phyloP scores from a whole-genome alignment of 345 rosid species.

The Raphanus raphanistrum region DNA sequence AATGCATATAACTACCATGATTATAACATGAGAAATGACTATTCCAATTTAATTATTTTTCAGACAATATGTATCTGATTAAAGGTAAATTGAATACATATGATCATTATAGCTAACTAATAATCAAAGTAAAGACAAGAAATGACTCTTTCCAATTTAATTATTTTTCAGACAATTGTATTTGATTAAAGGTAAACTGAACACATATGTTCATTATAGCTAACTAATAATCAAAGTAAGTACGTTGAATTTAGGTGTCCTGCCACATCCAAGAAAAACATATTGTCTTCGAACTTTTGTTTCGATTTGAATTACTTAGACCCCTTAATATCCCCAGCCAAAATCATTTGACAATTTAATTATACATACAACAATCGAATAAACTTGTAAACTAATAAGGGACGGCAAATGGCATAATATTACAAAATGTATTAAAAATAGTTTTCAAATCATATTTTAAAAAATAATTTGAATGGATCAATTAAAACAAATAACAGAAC shows the following conservation, averaged over 20 bases:
- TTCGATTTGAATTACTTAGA: background rate
- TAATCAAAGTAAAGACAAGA: background rate
- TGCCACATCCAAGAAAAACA: conserved; percentile 21
- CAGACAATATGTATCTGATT: conserved; percentile 15
- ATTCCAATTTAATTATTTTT: background rate
- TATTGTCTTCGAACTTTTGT: background rate
- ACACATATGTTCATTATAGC: conserved; percentile 10
- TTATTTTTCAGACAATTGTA: too few species aligned
- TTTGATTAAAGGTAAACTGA: conserved; percentile 8
- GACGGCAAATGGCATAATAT: too few species aligned
- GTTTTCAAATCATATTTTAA: too few species aligned
- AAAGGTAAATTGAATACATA: conserved; percentile 11
- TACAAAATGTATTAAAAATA: too few species aligned
- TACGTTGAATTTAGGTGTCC: conserved; percentile 31
- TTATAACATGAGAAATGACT: conserved; percentile 25
- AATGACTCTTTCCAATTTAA: too few species aligned
- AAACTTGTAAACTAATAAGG: too few species aligned
- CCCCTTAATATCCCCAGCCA: background rate
- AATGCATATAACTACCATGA: conserved; percentile 24
- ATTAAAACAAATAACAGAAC: background rate
- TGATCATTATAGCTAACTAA: background rate
- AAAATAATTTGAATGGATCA: background rate
- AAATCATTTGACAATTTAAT: background rate
- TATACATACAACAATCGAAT: too few species aligned
- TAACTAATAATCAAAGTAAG: background rate